Percentiles rank a stretch among this genome's conserved stretches.
These are phyloP conservation scores for Stygiomarasmius scandens DNA, from an alignment of 1,284 basidiomycete species.

Conservation along the genomic window DNA sequence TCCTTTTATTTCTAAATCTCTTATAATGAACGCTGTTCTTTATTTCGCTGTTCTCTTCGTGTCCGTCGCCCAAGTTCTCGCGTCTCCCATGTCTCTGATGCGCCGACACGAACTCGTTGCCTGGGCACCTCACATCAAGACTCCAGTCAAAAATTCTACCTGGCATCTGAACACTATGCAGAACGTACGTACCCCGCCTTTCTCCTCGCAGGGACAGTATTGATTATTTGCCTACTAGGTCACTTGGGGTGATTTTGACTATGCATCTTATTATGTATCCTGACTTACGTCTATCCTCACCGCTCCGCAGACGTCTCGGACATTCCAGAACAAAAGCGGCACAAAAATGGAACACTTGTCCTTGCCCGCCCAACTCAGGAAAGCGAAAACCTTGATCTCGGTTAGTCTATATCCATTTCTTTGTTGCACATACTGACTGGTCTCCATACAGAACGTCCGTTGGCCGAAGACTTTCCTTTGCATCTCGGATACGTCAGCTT, in stretches of 20 bases:
- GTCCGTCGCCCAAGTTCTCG: background rate
- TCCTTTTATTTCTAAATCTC: background rate
- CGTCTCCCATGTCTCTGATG: background rate
- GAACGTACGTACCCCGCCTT: background rate
- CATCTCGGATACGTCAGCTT: constrained; percentile 31
- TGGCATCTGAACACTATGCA: background rate
- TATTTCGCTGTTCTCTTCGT: background rate
- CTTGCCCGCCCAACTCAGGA: constrained; percentile 1
- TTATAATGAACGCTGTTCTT: background rate
- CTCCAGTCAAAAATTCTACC: background rate
- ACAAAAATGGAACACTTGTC: background rate
- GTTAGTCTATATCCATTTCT: constrained; percentile 30
- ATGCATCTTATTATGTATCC: no score
- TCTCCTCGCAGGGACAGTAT: background rate
- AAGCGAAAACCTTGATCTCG: constrained; percentile 43
- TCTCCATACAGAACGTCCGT: constrained; percentile 27
- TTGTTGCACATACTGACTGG: background rate
- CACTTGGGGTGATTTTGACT: background rate
- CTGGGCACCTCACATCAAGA: background rate
- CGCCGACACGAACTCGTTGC: background rate
- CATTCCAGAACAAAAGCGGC: background rate
- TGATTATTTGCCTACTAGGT: background rate
- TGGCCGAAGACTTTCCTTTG: constrained; percentile 38
- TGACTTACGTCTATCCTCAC: background rate
- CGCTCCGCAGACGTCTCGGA: background rate